phyloP scores from a whole-genome alignment of 495 filamentous ascomycete species.

The Penicillium simplicissimum region DNA sequence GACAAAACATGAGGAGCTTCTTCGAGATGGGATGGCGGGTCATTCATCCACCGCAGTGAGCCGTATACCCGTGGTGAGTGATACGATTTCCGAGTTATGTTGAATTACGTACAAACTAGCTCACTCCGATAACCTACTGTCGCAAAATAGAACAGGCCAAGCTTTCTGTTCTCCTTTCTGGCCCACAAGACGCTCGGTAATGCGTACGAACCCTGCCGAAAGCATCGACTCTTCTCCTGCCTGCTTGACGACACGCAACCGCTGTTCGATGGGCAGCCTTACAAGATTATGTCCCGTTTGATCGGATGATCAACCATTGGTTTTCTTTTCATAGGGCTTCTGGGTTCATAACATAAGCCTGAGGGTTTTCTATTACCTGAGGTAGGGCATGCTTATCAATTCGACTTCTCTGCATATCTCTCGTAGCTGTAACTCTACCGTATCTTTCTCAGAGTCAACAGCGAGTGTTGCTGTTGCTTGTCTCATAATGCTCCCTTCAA shows the following conservation, averaged over 20 bases:
- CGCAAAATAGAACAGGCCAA: not conserved
- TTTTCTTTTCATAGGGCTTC: not conserved
- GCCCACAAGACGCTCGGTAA: conserved; percentile 8
- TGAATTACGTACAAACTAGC: conserved; percentile 9
- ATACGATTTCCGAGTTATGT: conserved; percentile 13
- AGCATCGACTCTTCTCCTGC: conserved; percentile 9
- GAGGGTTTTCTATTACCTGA: not conserved
- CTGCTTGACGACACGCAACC: conserved; percentile 16
- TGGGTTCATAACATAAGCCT: not conserved
- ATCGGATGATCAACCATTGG: conserved; percentile 14
- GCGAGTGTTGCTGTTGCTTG: not conserved
- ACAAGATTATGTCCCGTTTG: conserved; percentile 5
- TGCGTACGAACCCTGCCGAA: conserved; percentile 1
- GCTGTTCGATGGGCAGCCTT: not conserved
- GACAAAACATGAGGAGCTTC: not conserved
- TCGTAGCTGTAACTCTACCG: no score
- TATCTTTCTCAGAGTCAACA: not conserved
- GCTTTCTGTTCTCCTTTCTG: conserved; percentile 8
- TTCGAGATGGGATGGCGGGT: not conserved
- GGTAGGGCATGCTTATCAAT: conserved; percentile 9
- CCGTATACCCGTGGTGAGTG: not conserved
- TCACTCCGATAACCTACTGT: not conserved
- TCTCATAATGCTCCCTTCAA: not conserved
- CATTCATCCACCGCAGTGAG: not conserved
- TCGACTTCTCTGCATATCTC: not conserved